Percentiles rank a stretch among this genome's conserved stretches.
These are phyloP conservation scores for Clarireedia monteithiana DNA, from an alignment of 2,329 filamentous ascomycete genomes.

Conservation along the genomic window DNA sequence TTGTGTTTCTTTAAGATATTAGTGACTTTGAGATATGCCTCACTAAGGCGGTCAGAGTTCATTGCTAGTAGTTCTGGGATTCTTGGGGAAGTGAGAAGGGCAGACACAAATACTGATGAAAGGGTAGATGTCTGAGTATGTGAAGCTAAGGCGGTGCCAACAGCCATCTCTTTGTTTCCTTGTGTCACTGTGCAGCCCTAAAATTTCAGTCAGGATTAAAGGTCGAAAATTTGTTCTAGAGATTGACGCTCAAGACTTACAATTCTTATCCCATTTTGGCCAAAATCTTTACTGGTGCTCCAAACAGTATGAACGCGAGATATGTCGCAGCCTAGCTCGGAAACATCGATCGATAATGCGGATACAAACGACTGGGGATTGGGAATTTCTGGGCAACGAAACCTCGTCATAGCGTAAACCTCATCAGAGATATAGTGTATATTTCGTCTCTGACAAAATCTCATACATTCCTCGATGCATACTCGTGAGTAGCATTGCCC, in stretches of 20 bases:
- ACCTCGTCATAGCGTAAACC: conserved; percentile 40
- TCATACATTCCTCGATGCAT: conserved; percentile 25
- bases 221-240: neutral
- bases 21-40: neutral
- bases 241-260: neutral
- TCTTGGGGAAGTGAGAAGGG: conserved; percentile 2
- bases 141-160: neutral
- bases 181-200: conserved; percentile 9
- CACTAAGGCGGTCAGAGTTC: neutral
- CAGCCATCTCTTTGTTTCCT: conserved; percentile 1
- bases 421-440: conserved; percentile 41
- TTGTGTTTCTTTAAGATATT: neutral
- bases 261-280: neutral
- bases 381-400: conserved; percentile 25
- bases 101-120: neutral
- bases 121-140: conserved; percentile 4
- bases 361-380: conserved; percentile 39
- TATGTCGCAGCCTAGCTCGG: conserved; percentile 36
- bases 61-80: neutral
- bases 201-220: neutral
- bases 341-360: conserved; percentile 37
- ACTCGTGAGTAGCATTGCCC: conserved; percentile 14
- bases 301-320: conserved; percentile 36
- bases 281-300: conserved; percentile 26
- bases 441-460: conserved; percentile 34